Base-by-base conservation (phyloP, 805 yeast species). In the Teunomyces kruisii region DNA sequence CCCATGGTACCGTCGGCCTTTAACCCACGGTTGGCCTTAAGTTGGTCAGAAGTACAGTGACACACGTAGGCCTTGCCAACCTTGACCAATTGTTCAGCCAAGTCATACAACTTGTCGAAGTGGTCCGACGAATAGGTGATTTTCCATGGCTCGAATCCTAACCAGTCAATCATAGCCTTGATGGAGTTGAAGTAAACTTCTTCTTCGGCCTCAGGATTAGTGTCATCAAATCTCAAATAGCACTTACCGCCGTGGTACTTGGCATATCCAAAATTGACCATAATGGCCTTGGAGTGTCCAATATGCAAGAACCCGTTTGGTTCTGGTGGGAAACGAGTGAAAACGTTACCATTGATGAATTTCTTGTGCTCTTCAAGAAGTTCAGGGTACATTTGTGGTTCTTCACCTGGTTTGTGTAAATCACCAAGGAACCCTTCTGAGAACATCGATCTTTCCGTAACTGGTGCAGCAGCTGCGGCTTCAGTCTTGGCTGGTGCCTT, bases 121-220 rank as follows among this genome's bases (percentile, higher is more conserved):
- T 94, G 89, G 68, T 94, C 99, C 15, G 96, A 87, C 4, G 98
- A 92, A 67, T 94, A 90, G 4, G 99, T 94, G 57, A 92, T 79
- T 63, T 88, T 88, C 88, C 88, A 91, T 27, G 99, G 99, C 53
- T 74, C 67, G 62, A 88, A 94, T 13, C 99, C 99, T 49, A 94
- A 77, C 99, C 99, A 94, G 48, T 77, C 76, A 42, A 94, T 86
- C 81, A 92, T 88, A 51, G 83, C 83, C 60, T 80, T 73, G 49
- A 94, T 94, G 39, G 96, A 83, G 53, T 80, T 82, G 67, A 94
- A 89, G 64, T 86, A 94, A 44, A 81, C 81, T 55, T 90, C 97
- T 56, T 94, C 97, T 70, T 94, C 99, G 37, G 97, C 97, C 69
- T 94, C 99, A 1, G 99, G 99, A 61, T 94, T 94, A 28, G 99